Base-by-base conservation (phyloP, 108 stramenopile species). In the Cyclotella choctawhatcheeana region DNA sequence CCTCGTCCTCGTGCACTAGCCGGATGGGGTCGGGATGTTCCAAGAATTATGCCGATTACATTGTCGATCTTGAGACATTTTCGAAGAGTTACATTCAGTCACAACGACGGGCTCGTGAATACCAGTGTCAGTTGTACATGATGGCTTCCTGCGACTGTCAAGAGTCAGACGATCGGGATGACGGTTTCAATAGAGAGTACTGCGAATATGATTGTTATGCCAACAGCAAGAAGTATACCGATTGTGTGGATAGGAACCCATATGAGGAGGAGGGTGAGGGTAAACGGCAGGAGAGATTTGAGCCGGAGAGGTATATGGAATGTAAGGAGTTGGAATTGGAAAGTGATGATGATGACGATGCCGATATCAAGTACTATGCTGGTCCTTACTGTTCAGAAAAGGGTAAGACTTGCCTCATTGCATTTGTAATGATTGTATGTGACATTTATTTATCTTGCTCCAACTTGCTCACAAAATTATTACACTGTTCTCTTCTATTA, bases 351-450 rank as follows among this genome's bases (percentile, higher is more conserved):
- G 74, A 65, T 29, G 47, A 70, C 35, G 51, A 52, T 54, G 48
- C 77, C 22, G 51, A 44, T 1, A 56, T 48, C n/a, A 21, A 56
- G 45, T 86, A 82, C 74, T 90, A 75, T 77, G 59, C 87, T 59
- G 89, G 89, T 30, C 78, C 86, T 24, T 86, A 79, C 61, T 90
- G 89, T 58, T 66, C 81, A 18, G 47, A 71, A 14, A 85, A 90
- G 63, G 89, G 86, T 63, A 85, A 30, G 55, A 7, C 13, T 6
- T 56, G 55, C 29, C 29, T 17, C 10, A 27, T 56, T 31, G 29
- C n/a, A n/a, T n/a, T n/a, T n/a, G n/a, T n/a, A n/a, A n/a, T n/a
- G n/a, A n/a, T n/a, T n/a, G n/a, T n/a, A n/a, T n/a, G n/a, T n/a
- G n/a, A n/a, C n/a, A n/a, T n/a, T n/a, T n/a, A n/a, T n/a, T n/a